Percentiles rank a stretch among this genome's conserved stretches.
These are phyloP conservation scores for Thelephora aurantiotincta DNA, from an alignment of 768 basidiomycete genomes.

Conservation along the genomic window DNA sequence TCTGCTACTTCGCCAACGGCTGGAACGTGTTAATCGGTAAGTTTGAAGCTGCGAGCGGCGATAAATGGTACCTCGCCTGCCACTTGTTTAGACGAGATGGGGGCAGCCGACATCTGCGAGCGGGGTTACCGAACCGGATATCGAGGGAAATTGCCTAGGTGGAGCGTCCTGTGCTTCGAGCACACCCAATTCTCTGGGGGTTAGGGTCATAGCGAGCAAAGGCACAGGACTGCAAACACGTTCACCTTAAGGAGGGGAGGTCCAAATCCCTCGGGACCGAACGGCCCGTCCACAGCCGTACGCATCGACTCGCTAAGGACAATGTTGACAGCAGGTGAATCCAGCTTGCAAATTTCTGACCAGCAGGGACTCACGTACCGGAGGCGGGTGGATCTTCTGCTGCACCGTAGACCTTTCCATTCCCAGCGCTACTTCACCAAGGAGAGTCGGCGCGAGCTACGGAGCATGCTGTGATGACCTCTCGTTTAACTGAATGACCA, in stretches of 20 bases:
- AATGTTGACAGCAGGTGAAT: constrained; percentile 50
- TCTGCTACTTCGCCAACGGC: constrained; percentile 40
- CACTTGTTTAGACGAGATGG: constrained; percentile 17
- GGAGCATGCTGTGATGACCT: constrained; percentile 62
- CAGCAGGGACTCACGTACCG: constrained; percentile 85
- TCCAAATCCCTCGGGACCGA: constrained; percentile 59
- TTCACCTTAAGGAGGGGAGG: constrained; percentile 47
- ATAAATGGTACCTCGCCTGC: constrained; percentile 25
- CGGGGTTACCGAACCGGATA: constrained; percentile 10
- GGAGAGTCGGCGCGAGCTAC: constrained; percentile 74
- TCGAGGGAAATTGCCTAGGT: not conserved
- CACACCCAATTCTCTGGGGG: constrained; percentile 20
- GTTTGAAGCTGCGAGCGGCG: not conserved
- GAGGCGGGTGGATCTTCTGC: constrained; percentile 58
- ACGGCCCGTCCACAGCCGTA: constrained; percentile 71
- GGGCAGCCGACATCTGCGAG: constrained; percentile 24
- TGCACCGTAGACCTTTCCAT: constrained; percentile 33
- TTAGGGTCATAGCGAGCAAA: constrained; percentile 8
- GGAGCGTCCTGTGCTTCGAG: constrained; percentile 15
- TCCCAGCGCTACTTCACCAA: constrained; percentile 67
- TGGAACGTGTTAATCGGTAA: constrained; percentile 1
- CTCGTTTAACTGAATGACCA: constrained; percentile 55
- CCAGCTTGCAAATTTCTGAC: constrained; percentile 60
- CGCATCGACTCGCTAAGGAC: constrained; percentile 71
- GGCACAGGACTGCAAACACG: constrained; percentile 1